Percentiles rank a stretch among this genome's conserved stretches.
Evolutionary conservation across 2,329 filamentous ascomycete genomes (phyloP).

Genomic region (Fusarium citri): DNA sequence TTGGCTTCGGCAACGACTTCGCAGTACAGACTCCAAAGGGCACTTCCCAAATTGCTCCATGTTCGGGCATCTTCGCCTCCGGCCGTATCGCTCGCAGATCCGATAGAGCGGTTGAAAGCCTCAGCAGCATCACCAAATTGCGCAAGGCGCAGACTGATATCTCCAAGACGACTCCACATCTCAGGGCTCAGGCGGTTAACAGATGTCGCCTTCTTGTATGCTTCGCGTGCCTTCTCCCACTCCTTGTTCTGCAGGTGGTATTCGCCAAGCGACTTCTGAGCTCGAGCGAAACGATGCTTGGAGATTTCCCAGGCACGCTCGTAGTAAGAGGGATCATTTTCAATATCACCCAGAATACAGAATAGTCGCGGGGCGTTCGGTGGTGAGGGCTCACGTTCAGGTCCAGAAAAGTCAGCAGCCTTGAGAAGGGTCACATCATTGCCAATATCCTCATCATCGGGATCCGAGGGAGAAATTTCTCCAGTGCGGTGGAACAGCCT

Average conservation of each 20-base stretch:
- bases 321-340: conserved; percentile 79
- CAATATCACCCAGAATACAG: conserved; percentile 93
- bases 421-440: conserved; percentile 68
- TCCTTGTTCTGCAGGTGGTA: conserved; percentile 76
- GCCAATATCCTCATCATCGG: conserved; percentile 63
- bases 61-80: conserved; percentile 92
- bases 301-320: conserved; percentile 90
- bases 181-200: conserved; percentile 85
- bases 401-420: conserved; percentile 66
- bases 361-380: conserved; percentile 87
- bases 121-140: conserved; percentile 83
- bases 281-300: conserved; percentile 81
- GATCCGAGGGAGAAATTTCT: conserved; percentile 50
- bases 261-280: conserved; percentile 87
- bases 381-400: conserved; percentile 75
- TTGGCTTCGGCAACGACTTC: conserved; percentile 59
- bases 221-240: conserved; percentile 75
- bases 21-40: conserved; percentile 77
- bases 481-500: conserved; percentile 79
- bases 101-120: conserved; percentile 85
- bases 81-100: conserved; percentile 65
- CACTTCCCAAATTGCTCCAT: conserved; percentile 93
- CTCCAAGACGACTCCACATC: conserved; percentile 91
- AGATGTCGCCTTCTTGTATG: conserved; percentile 80
- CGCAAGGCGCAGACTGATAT: conserved; percentile 82